phyloP scores from a whole-genome alignment of 495 filamentous ascomycete genomes.

The Penicillium psychrofluorescens region DNA sequence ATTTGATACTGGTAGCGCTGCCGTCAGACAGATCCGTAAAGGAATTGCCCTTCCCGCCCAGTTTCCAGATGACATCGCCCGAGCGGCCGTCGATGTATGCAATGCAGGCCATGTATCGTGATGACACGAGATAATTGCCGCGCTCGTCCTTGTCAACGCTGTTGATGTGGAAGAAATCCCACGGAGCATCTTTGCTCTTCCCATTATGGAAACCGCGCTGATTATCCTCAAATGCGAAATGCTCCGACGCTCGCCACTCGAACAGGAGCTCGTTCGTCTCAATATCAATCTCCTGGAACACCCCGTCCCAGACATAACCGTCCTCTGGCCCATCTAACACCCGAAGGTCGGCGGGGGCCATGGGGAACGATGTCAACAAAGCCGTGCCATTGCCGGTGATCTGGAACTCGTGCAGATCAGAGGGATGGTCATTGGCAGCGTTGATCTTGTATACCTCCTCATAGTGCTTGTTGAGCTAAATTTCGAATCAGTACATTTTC shows the following conservation, averaged over 20 bases:
- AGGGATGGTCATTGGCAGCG: constrained; percentile 22
- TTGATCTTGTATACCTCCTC: constrained; percentile 33
- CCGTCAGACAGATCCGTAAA: constrained; percentile 35
- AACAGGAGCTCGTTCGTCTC: constrained; percentile 35
- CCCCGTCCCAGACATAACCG: constrained; percentile 46
- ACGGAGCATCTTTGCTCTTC: constrained; percentile 19
- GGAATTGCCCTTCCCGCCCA: constrained; percentile 34
- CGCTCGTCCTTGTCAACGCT: constrained; percentile 34
- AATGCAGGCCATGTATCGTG: constrained; percentile 32
- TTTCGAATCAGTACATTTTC: too few species aligned
- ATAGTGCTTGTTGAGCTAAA: constrained; percentile 42
- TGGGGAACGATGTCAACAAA: constrained; percentile 43
- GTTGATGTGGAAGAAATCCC: constrained; percentile 43
- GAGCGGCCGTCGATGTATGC: constrained; percentile 22
- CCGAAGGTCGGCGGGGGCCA: constrained; percentile 30
- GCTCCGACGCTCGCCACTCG: constrained; percentile 35
- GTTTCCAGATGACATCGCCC: constrained; percentile 33
- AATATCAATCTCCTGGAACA: constrained; percentile 44
- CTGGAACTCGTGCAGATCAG: constrained; percentile 40
- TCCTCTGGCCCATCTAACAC: constrained; percentile 27
- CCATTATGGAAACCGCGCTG: constrained; percentile 16
- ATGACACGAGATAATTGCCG: constrained; percentile 38
- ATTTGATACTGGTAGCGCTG: constrained; percentile 35
- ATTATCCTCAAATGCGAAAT: constrained; percentile 23
- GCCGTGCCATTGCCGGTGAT: constrained; percentile 43